Conservation (phyloP, 176 grass and related monocot genomes). For the Oryza rufipogon region DNA sequence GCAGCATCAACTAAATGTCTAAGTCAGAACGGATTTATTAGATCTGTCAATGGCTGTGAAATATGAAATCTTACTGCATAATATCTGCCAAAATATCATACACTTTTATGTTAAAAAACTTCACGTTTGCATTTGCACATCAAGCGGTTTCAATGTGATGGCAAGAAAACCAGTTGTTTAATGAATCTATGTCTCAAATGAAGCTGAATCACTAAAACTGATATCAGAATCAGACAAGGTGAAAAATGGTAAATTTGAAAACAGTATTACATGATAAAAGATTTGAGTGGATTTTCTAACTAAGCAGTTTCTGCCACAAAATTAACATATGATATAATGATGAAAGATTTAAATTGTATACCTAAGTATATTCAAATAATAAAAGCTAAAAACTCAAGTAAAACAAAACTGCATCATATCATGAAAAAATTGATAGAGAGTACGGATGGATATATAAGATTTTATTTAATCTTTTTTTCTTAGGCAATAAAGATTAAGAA, state of each 20-base stretch:
- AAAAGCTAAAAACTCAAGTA: slow-evolving; percentile 8
- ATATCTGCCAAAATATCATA: slow-evolving; percentile 20
- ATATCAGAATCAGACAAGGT: background rate
- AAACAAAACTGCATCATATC: slow-evolving; percentile 5
- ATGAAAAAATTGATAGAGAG: background rate
- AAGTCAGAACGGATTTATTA: slow-evolving; percentile 15
- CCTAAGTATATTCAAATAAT: background rate
- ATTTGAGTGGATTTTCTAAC: background rate
- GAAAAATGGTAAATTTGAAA: slow-evolving; percentile 15
- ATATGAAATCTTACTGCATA: background rate
- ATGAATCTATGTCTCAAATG: background rate
- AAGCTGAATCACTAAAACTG: background rate
- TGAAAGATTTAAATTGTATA: slow-evolving; percentile 12
- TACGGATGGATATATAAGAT: slow-evolving; percentile 20
- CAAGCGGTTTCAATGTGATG: background rate
- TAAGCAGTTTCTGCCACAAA: background rate
- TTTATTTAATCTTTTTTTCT: background rate
- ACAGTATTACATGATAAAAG: background rate
- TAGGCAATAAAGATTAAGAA: slow-evolving; percentile 34
- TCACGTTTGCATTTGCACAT: slow-evolving; percentile 1
- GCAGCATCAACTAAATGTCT: slow-evolving; percentile 8
- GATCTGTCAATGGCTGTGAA: slow-evolving; percentile 1
- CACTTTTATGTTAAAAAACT: background rate
- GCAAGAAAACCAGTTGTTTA: background rate
- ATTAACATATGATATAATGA: slow-evolving; percentile 9